Evolutionary conservation across 805 yeast genomes (phyloP).

Genomic region (Brettanomyces naardenensis): DNA sequence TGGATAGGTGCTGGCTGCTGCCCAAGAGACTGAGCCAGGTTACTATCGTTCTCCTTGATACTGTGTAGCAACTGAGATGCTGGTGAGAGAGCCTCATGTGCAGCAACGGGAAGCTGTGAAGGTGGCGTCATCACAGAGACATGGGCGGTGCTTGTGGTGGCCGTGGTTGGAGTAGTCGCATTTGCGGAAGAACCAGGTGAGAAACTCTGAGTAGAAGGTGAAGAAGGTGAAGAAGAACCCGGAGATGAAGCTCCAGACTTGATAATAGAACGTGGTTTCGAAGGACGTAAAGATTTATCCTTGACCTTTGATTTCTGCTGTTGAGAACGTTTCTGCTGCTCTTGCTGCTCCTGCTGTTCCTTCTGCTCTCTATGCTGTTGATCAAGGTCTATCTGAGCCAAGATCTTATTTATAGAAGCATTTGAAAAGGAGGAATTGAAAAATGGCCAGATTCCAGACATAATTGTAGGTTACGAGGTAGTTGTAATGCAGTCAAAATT

Average conservation of each 20-base stretch:
- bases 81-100: conserved; percentile 17
- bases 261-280: background rate
- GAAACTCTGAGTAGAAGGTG: background rate
- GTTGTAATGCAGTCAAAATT: too few species aligned
- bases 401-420: conserved; percentile 28
- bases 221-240: background rate
- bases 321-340: background rate
- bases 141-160: background rate
- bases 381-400: conserved; percentile 30
- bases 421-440: conserved; percentile 29
- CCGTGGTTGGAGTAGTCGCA: too few species aligned
- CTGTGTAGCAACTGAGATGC: conserved; percentile 29
- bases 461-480: too few species aligned
- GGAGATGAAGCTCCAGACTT: background rate
- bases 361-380: conserved; percentile 16
- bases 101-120: conserved; percentile 7
- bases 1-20: background rate
- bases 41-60: conserved; percentile 24
- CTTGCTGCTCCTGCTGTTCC: background rate
- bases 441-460: conserved; percentile 34
- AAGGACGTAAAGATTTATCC: conserved; percentile 2
- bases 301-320: conserved; percentile 1
- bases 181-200: too few species aligned
- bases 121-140: conserved; percentile 7
- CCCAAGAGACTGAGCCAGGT: conserved; percentile 11